Base-by-base conservation (phyloP, 768 basidiomycete genomes). In the Vishniacozyma victoriae region DNA sequence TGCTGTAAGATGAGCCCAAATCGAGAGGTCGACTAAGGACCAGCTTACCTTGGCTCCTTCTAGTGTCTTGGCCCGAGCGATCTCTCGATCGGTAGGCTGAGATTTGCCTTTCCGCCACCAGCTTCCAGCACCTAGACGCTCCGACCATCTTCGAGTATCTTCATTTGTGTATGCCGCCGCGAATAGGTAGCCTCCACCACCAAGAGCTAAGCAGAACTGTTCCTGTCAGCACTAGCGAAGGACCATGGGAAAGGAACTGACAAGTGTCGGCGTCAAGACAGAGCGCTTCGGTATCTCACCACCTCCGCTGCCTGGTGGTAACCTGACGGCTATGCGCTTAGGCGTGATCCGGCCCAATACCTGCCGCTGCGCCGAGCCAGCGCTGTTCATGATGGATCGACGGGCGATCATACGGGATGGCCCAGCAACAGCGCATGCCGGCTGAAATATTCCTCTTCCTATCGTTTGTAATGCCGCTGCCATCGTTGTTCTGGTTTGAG, bases 111-210 rank as follows among this genome's bases (percentile, higher is more conserved):
- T 20, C 49, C 62, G 41, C 70, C 70, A 69, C 69, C 66, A 66
- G 6, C 48, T 46, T 7, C 61, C 61, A 0, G 36, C 43, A 16
- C 68, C 63, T 2, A 73, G 50, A 35, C 54, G 46, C 23, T 54
- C 55, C 3, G 55, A 38, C 72, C 70, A 73, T 50, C 46, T 55
- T 20, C 53, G 45, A 1, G 68, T 71, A 26, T 73, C 72, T 12
- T 24, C 38, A 40, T 73, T 71, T 19, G 70, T 70, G 42, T 63
- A 69, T 12, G 38, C 29, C 15, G 67, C 70, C 1, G 67, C 67
- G 3, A 49, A 31, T 2, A 54, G 24, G 37, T 66, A 73, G 16
- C 61, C 61, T 23, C 60, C 64, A 13, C 55, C 58, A 1, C 70
- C 62, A 9, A 72, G 35, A n/a, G 52, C 48, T 1, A 59, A 26